Evolutionary conservation across 495 filamentous ascomycete species (phyloP).

Genomic region (Penicillium roqueforti): DNA sequence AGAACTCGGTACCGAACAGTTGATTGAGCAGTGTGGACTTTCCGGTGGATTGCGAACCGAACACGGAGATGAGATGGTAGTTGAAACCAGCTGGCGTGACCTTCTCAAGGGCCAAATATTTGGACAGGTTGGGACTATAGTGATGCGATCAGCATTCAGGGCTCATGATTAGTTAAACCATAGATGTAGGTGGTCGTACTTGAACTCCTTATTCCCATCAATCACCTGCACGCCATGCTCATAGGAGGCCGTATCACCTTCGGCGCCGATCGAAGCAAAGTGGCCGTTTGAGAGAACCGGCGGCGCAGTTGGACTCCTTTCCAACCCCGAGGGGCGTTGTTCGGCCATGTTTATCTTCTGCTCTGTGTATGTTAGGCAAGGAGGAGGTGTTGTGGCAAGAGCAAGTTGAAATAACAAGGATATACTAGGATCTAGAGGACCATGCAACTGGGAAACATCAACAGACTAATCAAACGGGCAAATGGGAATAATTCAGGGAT

Average conservation of each 20-base stretch:
- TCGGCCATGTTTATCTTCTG: slow-evolving; percentile 22
- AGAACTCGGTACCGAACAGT: slow-evolving; percentile 93
- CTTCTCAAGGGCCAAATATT: slow-evolving; percentile 73
- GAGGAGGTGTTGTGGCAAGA: slow-evolving; percentile 25
- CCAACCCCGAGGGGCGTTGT: slow-evolving; percentile 28
- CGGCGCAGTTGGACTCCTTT: slow-evolving; percentile 48
- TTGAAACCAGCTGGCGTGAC: slow-evolving; percentile 90
- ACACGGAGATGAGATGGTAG: slow-evolving; percentile 97
- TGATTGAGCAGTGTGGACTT: slow-evolving; percentile 97
- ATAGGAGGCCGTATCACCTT: slow-evolving; percentile 61
- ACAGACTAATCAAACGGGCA: neutral
- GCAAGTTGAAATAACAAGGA: slow-evolving; percentile 14
- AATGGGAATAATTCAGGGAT: slow-evolving; percentile 1
- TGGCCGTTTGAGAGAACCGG: slow-evolving; percentile 76
- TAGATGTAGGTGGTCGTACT: slow-evolving; percentile 50
- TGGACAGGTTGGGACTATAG: slow-evolving; percentile 68
- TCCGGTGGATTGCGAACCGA: slow-evolving; percentile 96
- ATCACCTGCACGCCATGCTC: slow-evolving; percentile 96
- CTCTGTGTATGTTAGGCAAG: slow-evolving; percentile 22
- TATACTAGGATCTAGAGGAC: neutral
- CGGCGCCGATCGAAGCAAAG: slow-evolving; percentile 73
- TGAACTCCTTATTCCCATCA: slow-evolving; percentile 93
- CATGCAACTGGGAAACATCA: slow-evolving; percentile 11
- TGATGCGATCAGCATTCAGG: slow-evolving; percentile 19
- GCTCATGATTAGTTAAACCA: neutral